Evolutionary conservation across 352 stramenopile species (phyloP).

Genomic region (Phytophthora parvispora): DNA sequence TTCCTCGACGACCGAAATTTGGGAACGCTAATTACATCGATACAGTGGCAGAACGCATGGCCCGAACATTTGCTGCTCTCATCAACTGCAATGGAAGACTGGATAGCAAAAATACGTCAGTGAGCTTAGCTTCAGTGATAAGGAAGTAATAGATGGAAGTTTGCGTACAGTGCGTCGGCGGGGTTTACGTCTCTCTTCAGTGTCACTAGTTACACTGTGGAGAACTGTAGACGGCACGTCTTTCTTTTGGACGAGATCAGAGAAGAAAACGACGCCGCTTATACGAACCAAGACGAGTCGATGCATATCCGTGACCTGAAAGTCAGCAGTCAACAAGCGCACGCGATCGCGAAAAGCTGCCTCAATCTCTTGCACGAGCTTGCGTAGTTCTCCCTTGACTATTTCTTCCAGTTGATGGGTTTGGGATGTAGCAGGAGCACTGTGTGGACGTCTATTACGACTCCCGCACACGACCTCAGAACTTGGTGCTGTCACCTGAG

Average conservation of each 20-base stretch:
- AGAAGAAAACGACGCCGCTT: slow-evolving; percentile 66
- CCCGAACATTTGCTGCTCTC: slow-evolving; percentile 47
- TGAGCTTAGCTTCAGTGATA: background rate
- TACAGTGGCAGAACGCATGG: slow-evolving; percentile 61
- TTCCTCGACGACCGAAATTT: slow-evolving; percentile 25
- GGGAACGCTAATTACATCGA: slow-evolving; percentile 19
- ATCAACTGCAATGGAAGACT: slow-evolving; percentile 22
- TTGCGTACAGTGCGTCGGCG: slow-evolving; percentile 19
- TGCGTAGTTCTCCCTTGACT: slow-evolving; percentile 53
- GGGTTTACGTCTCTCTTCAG: background rate
- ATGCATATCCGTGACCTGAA: slow-evolving; percentile 64
- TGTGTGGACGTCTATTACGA: slow-evolving; percentile 21
- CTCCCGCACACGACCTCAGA: background rate
- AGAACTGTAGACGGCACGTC: background rate
- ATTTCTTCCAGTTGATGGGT: slow-evolving; percentile 53
- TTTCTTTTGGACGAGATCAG: slow-evolving; percentile 49
- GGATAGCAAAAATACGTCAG: background rate
- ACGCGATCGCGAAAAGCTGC: slow-evolving; percentile 47
- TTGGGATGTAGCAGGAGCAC: slow-evolving; percentile 24
- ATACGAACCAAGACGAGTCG: slow-evolving; percentile 67
- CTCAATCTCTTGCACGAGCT: slow-evolving; percentile 61
- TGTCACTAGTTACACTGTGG: background rate
- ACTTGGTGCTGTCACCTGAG: slow-evolving; percentile 10
- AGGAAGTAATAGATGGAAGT: background rate
- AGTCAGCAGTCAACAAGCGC: slow-evolving; percentile 62